Evolutionary conservation across 139 green algal genomes (phyloP).

Genomic region (Volvox reticuliferus): DNA sequence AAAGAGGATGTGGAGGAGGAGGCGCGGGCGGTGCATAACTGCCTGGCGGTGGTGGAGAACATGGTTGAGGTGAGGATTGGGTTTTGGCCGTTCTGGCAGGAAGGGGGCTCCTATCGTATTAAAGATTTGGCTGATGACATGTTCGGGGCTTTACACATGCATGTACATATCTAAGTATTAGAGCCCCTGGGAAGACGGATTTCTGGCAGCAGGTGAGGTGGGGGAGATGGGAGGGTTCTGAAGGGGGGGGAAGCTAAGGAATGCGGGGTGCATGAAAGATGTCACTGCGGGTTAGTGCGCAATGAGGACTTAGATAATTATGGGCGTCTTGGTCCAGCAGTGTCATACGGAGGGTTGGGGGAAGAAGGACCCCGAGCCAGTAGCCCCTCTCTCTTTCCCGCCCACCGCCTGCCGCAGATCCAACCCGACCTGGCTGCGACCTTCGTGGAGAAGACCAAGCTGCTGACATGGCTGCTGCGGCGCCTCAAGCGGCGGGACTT

Average conservation of each 20-base stretch:
- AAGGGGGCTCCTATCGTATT: too few species aligned
- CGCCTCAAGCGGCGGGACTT: slow-evolving; percentile 80
- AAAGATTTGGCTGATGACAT: too few species aligned
- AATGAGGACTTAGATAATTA: too few species aligned
- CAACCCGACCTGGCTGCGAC: not conserved
- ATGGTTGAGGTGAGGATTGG: slow-evolving; percentile 80
- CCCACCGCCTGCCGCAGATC: slow-evolving; percentile 28
- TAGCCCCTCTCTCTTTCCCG: not conserved
- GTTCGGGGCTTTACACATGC: too few species aligned
- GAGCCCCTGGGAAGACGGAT: not conserved
- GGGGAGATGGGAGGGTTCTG: not conserved
- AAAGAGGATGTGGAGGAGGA: slow-evolving; percentile 88
- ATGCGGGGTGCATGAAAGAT: not conserved
- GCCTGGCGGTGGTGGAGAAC: slow-evolving; percentile 91
- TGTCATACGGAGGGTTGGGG: not conserved
- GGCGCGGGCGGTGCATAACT: slow-evolving; percentile 80
- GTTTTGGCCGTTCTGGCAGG: too few species aligned
- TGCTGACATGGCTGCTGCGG: slow-evolving; percentile 92
- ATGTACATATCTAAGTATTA: too few species aligned
- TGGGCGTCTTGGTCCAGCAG: too few species aligned
- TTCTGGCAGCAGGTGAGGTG: not conserved
- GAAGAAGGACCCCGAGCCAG: not conserved
- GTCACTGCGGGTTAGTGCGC: not conserved
- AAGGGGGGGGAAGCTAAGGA: not conserved
- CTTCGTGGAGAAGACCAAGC: slow-evolving; percentile 56